phyloP scores from a whole-genome alignment of 1,139 yeast species.

The Candida neerlandica region DNA sequence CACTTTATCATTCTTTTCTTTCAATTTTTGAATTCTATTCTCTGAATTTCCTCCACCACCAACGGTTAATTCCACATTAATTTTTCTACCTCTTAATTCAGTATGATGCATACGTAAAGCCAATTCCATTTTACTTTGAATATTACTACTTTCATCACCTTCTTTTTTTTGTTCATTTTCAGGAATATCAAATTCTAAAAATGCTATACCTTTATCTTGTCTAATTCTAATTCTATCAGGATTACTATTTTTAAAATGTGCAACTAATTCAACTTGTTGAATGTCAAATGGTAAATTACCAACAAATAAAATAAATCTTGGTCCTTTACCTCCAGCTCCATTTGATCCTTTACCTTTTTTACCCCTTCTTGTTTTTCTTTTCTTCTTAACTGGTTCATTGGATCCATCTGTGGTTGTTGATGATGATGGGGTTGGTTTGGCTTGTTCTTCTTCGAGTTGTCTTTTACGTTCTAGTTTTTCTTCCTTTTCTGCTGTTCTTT shows the following conservation, averaged over 20 bases:
- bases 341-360: slow-evolving; percentile 58
- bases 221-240: slow-evolving; percentile 81
- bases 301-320: slow-evolving; percentile 82
- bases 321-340: slow-evolving; percentile 52
- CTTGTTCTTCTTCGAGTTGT: slow-evolving; percentile 16
- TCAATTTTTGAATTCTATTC: slow-evolving; percentile 68
- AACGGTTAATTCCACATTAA: slow-evolving; percentile 93
- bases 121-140: slow-evolving; percentile 76
- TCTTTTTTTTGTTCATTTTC: slow-evolving; percentile 27
- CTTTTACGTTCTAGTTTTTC: slow-evolving; percentile 18
- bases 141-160: slow-evolving; percentile 44
- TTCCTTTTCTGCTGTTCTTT: slow-evolving; percentile 23
- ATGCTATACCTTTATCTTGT: slow-evolving; percentile 88
- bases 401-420: slow-evolving; percentile 19
- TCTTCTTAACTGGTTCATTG: slow-evolving; percentile 48
- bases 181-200: slow-evolving; percentile 68
- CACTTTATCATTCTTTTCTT: slow-evolving; percentile 75
- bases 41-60: slow-evolving; percentile 97
- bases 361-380: slow-evolving; percentile 77
- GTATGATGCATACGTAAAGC: slow-evolving; percentile 86
- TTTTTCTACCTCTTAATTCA: slow-evolving; percentile 64
- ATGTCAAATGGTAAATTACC: slow-evolving; percentile 86
- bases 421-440: slow-evolving; percentile 17
- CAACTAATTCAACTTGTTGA: slow-evolving; percentile 58
- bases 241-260: slow-evolving; percentile 73